These are phyloP conservation scores for Thymus quinquecostatus DNA, from an alignment of 257 asterid species.

Conservation along the genomic window DNA sequence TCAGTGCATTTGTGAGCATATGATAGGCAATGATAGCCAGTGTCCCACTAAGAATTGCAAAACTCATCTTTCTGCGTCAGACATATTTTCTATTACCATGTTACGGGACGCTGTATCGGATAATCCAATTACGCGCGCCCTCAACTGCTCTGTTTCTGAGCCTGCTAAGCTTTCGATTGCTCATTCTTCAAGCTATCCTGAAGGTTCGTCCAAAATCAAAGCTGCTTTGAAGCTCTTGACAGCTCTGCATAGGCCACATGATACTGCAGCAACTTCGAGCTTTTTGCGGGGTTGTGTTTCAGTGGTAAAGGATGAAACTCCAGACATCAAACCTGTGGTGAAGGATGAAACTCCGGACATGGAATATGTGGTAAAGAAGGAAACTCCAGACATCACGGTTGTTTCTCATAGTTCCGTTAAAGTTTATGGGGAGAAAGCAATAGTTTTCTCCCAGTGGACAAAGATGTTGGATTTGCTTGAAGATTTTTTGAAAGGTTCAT, in stretches of 20 bases:
- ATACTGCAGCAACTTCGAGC: slow-evolving; percentile 28
- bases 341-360: background rate
- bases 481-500: slow-evolving; percentile 57
- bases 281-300: slow-evolving; percentile 13
- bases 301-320: slow-evolving; percentile 28
- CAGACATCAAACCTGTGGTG: slow-evolving; percentile 29
- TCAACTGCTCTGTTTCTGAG: slow-evolving; percentile 44
- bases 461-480: slow-evolving; percentile 98
- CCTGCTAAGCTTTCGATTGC: slow-evolving; percentile 44
- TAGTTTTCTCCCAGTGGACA: slow-evolving; percentile 99
- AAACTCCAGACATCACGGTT: slow-evolving; percentile 26
- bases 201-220: slow-evolving; percentile 85
- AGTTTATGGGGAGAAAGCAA: slow-evolving; percentile 78
- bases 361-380: too few species aligned
- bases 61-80: background rate
- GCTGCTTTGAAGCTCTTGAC: slow-evolving; percentile 77
- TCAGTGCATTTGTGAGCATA: slow-evolving; percentile 88
- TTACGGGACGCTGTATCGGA: slow-evolving; percentile 56
- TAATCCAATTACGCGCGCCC: slow-evolving; percentile 34
- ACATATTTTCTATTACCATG: slow-evolving; percentile 23
- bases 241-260: slow-evolving; percentile 52
- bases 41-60: slow-evolving; percentile 84
- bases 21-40: slow-evolving; percentile 72
- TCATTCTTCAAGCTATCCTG: slow-evolving; percentile 41
- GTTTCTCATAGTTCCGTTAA: slow-evolving; percentile 35